These are phyloP conservation scores for Scheffersomyces quercinus DNA, from an alignment of 1,139 yeast species.

Conservation along the genomic window DNA sequence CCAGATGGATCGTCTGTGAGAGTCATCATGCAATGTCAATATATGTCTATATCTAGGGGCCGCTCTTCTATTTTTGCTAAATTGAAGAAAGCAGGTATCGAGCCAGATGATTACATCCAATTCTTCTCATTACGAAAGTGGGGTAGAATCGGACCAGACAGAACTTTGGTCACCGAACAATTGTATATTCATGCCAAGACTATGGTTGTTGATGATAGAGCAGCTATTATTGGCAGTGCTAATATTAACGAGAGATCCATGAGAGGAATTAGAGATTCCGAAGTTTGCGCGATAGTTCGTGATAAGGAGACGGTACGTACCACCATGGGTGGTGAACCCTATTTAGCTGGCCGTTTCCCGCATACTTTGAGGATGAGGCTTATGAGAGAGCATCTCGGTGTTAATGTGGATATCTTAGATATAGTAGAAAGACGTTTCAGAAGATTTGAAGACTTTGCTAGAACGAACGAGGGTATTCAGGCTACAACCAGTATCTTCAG, in stretches of 20 bases:
- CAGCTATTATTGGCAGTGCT: constrained; percentile 94
- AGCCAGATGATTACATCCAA: constrained; percentile 88
- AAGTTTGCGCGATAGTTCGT: constrained; percentile 83
- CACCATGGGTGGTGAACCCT: constrained; percentile 80
- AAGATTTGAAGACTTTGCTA: constrained; percentile 59
- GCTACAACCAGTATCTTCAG: constrained; percentile 46
- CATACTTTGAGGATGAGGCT: constrained; percentile 85
- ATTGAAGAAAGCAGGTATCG: constrained; percentile 74
- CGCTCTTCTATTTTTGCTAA: constrained; percentile 86
- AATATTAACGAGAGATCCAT: constrained; percentile 94
- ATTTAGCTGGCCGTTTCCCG: constrained; percentile 82
- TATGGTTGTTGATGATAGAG: constrained; percentile 90
- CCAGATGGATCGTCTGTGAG: constrained; percentile 94
- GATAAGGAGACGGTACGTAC: constrained; percentile 77
- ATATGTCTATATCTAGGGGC: constrained; percentile 90
- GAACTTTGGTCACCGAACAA: constrained; percentile 83
- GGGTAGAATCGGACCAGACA: constrained; percentile 85
- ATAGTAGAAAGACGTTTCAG: constrained; percentile 75
- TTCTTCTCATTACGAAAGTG: constrained; percentile 92
- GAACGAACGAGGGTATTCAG: constrained; percentile 39
- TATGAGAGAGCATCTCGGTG: constrained; percentile 96
- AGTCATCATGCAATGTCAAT: constrained; percentile 96
- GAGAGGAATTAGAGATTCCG: constrained; percentile 93
- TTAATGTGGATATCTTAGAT: constrained; percentile 86
- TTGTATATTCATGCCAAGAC: constrained; percentile 91